Conservation (phyloP, 805 yeast genomes). For the Metschnikowia kunwiensis region DNA sequence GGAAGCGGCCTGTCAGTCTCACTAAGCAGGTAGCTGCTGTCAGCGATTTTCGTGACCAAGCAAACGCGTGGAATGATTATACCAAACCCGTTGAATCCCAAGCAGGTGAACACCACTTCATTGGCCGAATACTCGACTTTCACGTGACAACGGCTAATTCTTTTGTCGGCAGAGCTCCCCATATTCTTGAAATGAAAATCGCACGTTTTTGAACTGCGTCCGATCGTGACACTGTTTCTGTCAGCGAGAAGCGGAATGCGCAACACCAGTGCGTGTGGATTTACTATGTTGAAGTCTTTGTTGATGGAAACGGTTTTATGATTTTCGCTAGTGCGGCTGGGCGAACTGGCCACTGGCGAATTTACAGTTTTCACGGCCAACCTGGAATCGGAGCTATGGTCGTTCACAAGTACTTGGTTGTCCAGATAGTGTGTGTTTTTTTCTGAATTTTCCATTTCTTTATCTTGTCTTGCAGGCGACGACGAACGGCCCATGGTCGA, state of each 20-base stretch:
- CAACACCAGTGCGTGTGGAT: constrained; percentile 31
- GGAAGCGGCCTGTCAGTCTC: constrained; percentile 23
- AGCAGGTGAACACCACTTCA: constrained; percentile 58
- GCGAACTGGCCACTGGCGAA: too few relatives aligned
- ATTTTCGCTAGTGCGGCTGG: background rate
- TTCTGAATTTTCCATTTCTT: constrained; percentile 5
- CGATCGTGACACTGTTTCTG: constrained; percentile 46
- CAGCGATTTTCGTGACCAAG: constrained; percentile 24
- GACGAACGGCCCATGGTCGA: constrained; percentile 42
- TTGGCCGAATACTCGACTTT: constrained; percentile 43
- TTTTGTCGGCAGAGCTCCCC: constrained; percentile 43
- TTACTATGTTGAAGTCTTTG: constrained; percentile 34
- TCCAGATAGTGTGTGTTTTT: background rate
- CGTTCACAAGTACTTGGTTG: too few relatives aligned
- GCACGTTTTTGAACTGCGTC: constrained; percentile 65
- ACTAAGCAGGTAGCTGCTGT: constrained; percentile 21
- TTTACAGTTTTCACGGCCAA: too few relatives aligned
- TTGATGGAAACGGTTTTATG: constrained; percentile 23
- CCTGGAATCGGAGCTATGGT: too few relatives aligned
- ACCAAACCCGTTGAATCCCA: constrained; percentile 79
- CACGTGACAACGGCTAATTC: constrained; percentile 68
- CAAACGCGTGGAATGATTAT: constrained; percentile 58
- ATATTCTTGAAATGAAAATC: constrained; percentile 40
- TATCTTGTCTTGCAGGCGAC: constrained; percentile 31
- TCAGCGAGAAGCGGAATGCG: constrained; percentile 40